Percentiles rank a stretch among this genome's conserved stretches.
phyloP scores from a whole-genome alignment of 441 rosid genomes.

The Lepidium campestre region DNA sequence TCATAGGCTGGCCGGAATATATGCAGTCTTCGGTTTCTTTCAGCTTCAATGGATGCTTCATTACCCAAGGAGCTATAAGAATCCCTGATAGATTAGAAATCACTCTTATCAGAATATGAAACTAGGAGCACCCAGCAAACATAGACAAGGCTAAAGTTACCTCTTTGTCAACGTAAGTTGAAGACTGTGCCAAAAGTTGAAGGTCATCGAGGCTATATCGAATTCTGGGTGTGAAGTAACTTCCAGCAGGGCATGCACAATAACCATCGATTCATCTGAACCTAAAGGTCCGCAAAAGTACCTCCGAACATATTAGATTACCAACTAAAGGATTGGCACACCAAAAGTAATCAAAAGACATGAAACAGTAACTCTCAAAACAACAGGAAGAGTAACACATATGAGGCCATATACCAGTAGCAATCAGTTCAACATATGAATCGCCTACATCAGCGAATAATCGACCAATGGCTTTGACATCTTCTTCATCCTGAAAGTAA shows the following conservation, averaged over 20 bases:
- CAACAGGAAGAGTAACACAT: constrained; percentile 1
- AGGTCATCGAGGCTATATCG: constrained; percentile 99
- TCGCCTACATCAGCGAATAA: constrained; percentile 98
- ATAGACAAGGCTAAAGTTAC: constrained; percentile 33
- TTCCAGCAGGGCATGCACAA: constrained; percentile 79
- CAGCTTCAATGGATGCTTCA: constrained; percentile 71
- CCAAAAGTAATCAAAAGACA: constrained; percentile 16
- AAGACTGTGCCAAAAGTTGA: constrained; percentile 99
- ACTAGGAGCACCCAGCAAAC: constrained; percentile 6
- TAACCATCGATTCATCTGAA: constrained; percentile 84
- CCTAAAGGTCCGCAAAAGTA: constrained; percentile 43
- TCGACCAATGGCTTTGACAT: constrained; percentile 96
- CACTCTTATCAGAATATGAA: constrained; percentile 24
- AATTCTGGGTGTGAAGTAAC: constrained; percentile 95
- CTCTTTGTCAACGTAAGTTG: constrained; percentile 82
- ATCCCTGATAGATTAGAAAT: constrained; percentile 55
- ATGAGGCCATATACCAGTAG: constrained; percentile 57
- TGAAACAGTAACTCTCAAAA: constrained; percentile 17
- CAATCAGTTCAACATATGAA: constrained; percentile 93
- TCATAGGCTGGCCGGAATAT: constrained; percentile 72
- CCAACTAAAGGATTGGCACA: not conserved
- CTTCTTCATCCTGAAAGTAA: constrained; percentile 89
- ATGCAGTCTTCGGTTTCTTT: constrained; percentile 83
- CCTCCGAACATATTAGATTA: constrained; percentile 1
- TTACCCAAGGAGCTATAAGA: constrained; percentile 57